Base-by-base conservation (phyloP, 495 filamentous ascomycete genomes). In the Penicillium ucsense region DNA sequence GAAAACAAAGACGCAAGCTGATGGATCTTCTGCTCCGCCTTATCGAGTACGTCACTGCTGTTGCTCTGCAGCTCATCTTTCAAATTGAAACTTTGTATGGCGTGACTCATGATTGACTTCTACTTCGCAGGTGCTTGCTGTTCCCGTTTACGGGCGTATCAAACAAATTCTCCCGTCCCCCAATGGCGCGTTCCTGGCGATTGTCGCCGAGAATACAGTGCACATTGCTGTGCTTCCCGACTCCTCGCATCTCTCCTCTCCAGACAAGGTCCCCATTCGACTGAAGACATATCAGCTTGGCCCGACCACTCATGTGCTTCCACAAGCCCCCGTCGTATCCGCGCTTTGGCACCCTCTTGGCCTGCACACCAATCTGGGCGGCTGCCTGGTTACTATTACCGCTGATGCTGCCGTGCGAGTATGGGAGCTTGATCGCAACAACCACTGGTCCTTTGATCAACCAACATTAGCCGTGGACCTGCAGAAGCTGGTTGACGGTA, bases 261-360 rank as follows among this genome's bases (percentile, higher is more conserved):
- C 68, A 31, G 85, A 89, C 52, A 67, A 60, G 10, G 66, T 73
- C 0, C 76, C 84, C 0, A 75, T 94, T 53, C 84, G 84, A 49
- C 69, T 88, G 33, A 91, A 88, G 62, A 84, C 84, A 33, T 89
- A 83, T 65, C 88, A 88, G 41, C 72, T 95, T 10, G 89, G 89
- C 1, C 88, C 89, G 12, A 92, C 86, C 4, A 87, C 84, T 3
- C 89, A 95, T 63, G 88, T 95, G 30, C 81, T 88, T 48, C 83
- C 88, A 28, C 78, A 89, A 53, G 76, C 88, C 1, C 79, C 85
- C 0, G 72, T 95, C 12, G 81, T 79, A 1, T 88, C 85, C 5
- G 81, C 83, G 7, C 44, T 94, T 48, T 95, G 89, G 89, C 89
- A 95, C 68, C 89, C 89, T 1, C 73, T 94, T 1, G 88, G 88